phyloP scores from a whole-genome alignment of 768 basidiomycete genomes.

The Thelephora ganbajun region DNA sequence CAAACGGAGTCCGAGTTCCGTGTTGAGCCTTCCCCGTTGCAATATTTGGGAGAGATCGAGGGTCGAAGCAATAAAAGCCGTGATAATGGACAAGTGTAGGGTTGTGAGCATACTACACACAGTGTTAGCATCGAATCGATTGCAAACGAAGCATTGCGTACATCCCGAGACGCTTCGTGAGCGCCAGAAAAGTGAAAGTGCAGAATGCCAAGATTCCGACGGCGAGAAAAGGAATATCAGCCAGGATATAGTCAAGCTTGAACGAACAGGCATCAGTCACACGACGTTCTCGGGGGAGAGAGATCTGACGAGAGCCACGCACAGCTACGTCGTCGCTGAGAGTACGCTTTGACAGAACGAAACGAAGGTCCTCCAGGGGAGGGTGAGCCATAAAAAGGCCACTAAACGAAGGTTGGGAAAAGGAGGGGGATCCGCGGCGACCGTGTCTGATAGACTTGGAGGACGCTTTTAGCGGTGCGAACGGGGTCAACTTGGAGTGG shows the following conservation, averaged over 20 bases:
- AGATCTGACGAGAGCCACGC: too few relatives aligned
- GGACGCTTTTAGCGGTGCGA: too few relatives aligned
- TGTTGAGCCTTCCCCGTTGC: slow-evolving; percentile 19
- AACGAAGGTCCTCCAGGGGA: too few relatives aligned
- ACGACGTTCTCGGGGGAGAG: too few relatives aligned
- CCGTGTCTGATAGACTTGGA: too few relatives aligned
- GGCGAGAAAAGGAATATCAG: slow-evolving; percentile 54
- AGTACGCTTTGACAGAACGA: too few relatives aligned
- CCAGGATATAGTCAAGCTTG: slow-evolving; percentile 42
- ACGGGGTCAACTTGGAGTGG: too few relatives aligned
- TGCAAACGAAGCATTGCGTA: slow-evolving; percentile 19
- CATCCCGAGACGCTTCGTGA: slow-evolving; percentile 37
- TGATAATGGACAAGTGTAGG: slow-evolving; percentile 41
- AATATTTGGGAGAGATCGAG: slow-evolving; percentile 49
- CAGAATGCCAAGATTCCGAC: slow-evolving; percentile 54
- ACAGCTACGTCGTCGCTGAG: too few relatives aligned
- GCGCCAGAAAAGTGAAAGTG: slow-evolving; percentile 39
- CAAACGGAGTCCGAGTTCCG: slow-evolving; percentile 12
- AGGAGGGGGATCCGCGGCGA: too few relatives aligned
- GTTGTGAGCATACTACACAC: slow-evolving; percentile 24
- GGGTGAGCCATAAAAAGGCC: too few relatives aligned
- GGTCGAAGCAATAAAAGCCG: slow-evolving; percentile 48
- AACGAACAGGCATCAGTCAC: slow-evolving; percentile 3
- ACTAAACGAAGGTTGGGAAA: too few relatives aligned
- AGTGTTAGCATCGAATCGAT: background rate